phyloP scores from a whole-genome alignment of 768 basidiomycete genomes.

The Mycena latifolia region DNA sequence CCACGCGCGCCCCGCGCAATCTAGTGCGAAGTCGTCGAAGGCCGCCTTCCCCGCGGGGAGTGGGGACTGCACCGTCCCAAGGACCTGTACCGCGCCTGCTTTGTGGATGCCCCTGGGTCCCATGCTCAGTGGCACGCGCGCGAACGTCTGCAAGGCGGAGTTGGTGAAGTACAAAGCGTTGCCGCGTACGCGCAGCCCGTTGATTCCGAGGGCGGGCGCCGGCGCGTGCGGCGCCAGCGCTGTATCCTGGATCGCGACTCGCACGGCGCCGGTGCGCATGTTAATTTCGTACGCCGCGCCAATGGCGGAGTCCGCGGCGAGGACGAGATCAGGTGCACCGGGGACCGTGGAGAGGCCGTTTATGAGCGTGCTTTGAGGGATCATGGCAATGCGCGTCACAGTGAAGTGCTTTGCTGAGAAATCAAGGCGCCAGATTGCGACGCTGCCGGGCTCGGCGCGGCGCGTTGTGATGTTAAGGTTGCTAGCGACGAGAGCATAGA shows the following conservation, averaged over 20 bases:
- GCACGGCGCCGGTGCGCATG: background rate
- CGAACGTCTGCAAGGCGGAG: background rate
- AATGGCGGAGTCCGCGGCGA: background rate
- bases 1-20: slow-evolving; percentile 5
- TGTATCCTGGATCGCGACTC: background rate
- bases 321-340: background rate
- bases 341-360: background rate
- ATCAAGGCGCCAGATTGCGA: background rate
- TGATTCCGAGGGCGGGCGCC: background rate
- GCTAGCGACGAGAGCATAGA: background rate
- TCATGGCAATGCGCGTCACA: background rate
- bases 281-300: background rate
- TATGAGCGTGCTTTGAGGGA: background rate
- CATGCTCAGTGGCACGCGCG: background rate
- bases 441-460: background rate
- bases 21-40: slow-evolving; percentile 13
- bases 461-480: background rate
- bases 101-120: background rate
- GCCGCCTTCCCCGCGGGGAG: background rate
- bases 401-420: background rate
- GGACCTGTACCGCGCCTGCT: background rate
- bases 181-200: background rate
- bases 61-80: background rate
- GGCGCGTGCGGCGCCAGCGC: background rate
- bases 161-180: background rate